phyloP scores from a whole-genome alignment of 2,329 filamentous ascomycete genomes.

The Byssoonygena ceratinophila region DNA sequence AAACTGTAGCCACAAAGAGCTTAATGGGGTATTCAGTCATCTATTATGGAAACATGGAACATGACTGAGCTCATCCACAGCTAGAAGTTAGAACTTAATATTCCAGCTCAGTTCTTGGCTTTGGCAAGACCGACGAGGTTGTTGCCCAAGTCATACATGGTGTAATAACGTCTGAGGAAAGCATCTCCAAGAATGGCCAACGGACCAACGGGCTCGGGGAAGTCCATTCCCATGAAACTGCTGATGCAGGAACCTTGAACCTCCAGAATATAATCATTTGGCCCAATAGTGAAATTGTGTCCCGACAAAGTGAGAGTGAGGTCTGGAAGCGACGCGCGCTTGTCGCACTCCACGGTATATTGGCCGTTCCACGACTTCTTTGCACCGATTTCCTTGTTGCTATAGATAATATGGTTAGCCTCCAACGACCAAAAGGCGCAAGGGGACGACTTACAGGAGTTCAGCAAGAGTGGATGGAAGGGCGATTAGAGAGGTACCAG shows the following conservation, averaged over 20 bases:
- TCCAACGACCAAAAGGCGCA: neutral
- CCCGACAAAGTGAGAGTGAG: conserved; percentile 83
- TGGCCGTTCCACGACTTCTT: conserved; percentile 98
- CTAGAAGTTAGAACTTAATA: neutral
- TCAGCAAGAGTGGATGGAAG: conserved; percentile 85
- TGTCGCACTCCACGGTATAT: conserved; percentile 83
- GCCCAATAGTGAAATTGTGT: conserved; percentile 80
- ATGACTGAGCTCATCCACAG: conserved; percentile 3
- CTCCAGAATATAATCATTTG: conserved; percentile 92
- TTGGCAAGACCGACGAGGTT: conserved; percentile 79
- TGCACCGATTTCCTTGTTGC: conserved; percentile 90
- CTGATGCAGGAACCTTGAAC: conserved; percentile 93
- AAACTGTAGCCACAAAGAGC: neutral
- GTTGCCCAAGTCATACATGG: conserved; percentile 89
- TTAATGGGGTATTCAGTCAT: conserved; percentile 4
- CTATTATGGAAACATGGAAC: neutral
- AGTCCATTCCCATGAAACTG: conserved; percentile 93
- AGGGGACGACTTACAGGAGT: conserved; percentile 52
- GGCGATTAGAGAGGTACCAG: conserved; percentile 93
- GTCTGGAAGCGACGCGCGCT: conserved; percentile 74
- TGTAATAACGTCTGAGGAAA: conserved; percentile 59
- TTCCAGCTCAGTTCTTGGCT: conserved; percentile 27
- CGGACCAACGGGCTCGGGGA: conserved; percentile 74
- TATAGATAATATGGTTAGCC: conserved; percentile 20
- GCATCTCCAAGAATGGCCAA: conserved; percentile 75